A percentile compares a stretch with the other conserved stretches of the same genome.
These are phyloP conservation scores for Toxicodendron radicans DNA, from an alignment of 345 rosid genomes.

Conservation along the genomic window DNA sequence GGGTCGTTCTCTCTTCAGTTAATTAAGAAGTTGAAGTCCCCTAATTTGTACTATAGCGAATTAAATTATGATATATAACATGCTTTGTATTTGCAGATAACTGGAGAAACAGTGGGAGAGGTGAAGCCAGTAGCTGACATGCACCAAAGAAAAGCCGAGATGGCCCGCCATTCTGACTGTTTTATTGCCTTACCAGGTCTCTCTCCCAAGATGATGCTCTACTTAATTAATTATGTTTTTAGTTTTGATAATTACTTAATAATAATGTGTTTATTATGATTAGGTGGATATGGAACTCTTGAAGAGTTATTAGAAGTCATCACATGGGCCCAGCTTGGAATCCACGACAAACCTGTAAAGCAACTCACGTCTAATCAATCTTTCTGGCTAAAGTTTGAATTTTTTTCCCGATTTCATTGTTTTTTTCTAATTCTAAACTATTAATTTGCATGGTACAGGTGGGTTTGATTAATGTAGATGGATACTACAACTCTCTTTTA, in stretches of 20 bases:
- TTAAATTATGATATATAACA: background rate
- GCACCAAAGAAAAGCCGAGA: slow-evolving; percentile 67
- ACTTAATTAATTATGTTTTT: background rate
- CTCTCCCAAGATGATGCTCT: background rate
- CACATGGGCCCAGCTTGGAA: slow-evolving; percentile 59
- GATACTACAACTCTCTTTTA: slow-evolving; percentile 43
- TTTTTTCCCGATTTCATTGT: background rate
- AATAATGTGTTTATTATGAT: background rate
- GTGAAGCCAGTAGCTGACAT: slow-evolving; percentile 55
- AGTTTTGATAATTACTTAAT: background rate
- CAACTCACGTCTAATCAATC: slow-evolving; percentile 14
- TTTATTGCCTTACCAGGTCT: slow-evolving; percentile 61
- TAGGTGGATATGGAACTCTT: slow-evolving; percentile 63
- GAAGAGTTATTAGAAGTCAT: slow-evolving; percentile 57
- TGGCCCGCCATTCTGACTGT: slow-evolving; percentile 61
- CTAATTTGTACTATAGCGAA: too few relatives aligned
- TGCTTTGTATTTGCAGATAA: slow-evolving; percentile 37
- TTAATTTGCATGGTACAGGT: slow-evolving; percentile 24
- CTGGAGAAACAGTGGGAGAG: slow-evolving; percentile 69
- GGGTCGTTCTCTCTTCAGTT: background rate
- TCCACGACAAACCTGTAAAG: slow-evolving; percentile 56
- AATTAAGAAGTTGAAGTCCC: too few relatives aligned
- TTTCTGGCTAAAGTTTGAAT: background rate
- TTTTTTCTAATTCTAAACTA: background rate
- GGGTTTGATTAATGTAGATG: slow-evolving; percentile 57